Conservation (phyloP, 2,329 filamentous ascomycete species). For the Magnaporthiopsis incrustans region DNA sequence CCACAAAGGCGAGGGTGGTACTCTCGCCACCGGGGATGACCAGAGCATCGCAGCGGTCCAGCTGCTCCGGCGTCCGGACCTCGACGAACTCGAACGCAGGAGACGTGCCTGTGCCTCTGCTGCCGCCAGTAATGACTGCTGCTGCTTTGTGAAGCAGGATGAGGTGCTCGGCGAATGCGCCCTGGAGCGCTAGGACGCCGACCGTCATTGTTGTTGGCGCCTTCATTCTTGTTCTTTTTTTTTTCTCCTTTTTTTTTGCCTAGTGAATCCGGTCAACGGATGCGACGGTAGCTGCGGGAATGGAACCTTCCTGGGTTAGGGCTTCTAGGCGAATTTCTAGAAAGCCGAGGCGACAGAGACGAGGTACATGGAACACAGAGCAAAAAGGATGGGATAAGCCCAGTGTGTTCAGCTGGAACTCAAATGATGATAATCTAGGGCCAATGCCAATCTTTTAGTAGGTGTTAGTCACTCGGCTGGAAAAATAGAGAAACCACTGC, state of each 20-base stretch:
- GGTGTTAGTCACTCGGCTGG: background rate
- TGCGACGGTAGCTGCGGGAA: no score
- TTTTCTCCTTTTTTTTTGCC: background rate
- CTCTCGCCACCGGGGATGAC: conserved; percentile 93
- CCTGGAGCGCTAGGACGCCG: conserved; percentile 71
- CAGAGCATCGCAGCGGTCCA: conserved; percentile 69
- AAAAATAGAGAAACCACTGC: background rate
- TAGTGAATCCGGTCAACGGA: background rate
- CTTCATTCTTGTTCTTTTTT: background rate
- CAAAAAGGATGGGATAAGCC: no score
- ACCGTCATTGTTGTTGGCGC: conserved; percentile 33
- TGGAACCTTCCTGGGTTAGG: no score
- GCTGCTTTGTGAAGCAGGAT: conserved; percentile 65
- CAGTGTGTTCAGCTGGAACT: no score
- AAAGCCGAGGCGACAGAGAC: no score
- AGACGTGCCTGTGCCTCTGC: conserved; percentile 26
- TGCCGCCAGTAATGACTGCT: conserved; percentile 12
- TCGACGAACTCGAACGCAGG: conserved; percentile 58
- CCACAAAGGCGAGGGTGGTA: conserved; percentile 85
- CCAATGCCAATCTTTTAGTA: no score
- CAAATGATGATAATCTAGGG: no score
- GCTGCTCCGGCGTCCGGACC: conserved; percentile 67
- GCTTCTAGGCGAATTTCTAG: no score
- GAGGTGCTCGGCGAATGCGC: conserved; percentile 86
- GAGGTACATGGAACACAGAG: no score